A percentile compares a stretch with the other conserved stretches of the same genome.
Evolutionary conservation across 495 filamentous ascomycete species (phyloP).

Genomic region (Schizothecium vesticola): DNA sequence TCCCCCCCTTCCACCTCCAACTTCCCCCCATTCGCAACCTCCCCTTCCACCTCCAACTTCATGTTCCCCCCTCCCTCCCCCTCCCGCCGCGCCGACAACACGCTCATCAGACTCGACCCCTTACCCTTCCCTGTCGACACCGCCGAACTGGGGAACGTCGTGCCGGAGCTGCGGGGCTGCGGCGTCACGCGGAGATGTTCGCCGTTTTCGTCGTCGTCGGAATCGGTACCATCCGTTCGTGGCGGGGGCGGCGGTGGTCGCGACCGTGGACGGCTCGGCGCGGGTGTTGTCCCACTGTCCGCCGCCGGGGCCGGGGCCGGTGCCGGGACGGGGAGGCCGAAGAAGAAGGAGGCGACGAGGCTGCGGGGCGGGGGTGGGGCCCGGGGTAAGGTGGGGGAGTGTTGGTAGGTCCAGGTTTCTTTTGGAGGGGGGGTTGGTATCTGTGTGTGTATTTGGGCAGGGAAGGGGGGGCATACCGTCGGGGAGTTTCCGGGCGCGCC

Average conservation of each 20-base stretch:
- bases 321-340: background rate
- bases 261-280: background rate
- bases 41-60: background rate
- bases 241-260: background rate
- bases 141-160: conserved; percentile 5
- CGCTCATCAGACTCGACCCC: background rate
- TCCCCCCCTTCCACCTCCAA: background rate
- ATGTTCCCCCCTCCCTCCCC: too few species aligned
- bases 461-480: background rate
- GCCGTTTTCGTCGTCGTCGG: background rate
- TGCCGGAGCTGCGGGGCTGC: background rate
- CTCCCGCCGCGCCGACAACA: background rate
- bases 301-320: background rate
- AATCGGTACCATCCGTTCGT: background rate
- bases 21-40: background rate
- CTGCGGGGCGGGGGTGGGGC: background rate
- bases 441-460: background rate
- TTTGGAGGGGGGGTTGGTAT: background rate
- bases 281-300: background rate
- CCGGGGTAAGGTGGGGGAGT: background rate
- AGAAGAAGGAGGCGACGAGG: conserved; percentile 10
- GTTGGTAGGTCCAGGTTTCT: conserved; percentile 6
- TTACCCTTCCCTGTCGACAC: conserved; percentile 2
- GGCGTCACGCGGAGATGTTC: background rate
- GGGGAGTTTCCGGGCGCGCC: conserved; percentile 1